phyloP scores from a whole-genome alignment of 805 yeast genomes.

The Saccharomycopsis guyanensis region DNA sequence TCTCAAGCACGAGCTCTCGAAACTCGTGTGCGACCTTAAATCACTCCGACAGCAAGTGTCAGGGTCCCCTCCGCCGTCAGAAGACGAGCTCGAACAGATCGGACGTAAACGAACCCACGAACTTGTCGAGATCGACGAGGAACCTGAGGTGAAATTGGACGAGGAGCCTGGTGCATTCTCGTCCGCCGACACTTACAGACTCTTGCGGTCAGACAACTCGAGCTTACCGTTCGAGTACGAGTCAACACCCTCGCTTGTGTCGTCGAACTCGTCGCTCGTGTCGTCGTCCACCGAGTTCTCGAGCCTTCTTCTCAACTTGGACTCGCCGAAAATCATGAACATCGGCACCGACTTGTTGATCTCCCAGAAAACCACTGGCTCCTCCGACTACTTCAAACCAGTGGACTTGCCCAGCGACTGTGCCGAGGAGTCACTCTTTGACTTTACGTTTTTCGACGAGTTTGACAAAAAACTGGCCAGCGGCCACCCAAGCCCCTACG shows the following conservation, averaged over 20 bases:
- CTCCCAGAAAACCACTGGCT: background rate
- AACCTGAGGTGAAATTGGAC: background rate
- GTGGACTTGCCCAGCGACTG: background rate
- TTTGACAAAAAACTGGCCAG: background rate
- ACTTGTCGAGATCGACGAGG: slow-evolving; percentile 13
- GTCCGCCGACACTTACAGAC: background rate
- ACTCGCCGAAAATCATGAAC: background rate
- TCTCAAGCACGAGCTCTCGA: slow-evolving; percentile 37
- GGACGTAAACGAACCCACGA: slow-evolving; percentile 21
- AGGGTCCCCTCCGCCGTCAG: slow-evolving; percentile 2
- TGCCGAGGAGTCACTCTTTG: background rate
- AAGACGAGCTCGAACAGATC: slow-evolving; percentile 10
- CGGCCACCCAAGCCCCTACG: background rate
- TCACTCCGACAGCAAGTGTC: slow-evolving; percentile 25
- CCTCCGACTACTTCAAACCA: background rate
- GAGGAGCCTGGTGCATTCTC: background rate
- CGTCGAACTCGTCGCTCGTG: slow-evolving; percentile 6
- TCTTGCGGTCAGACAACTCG: too few species aligned
- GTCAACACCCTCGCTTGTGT: slow-evolving; percentile 7
- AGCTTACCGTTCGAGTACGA: background rate
- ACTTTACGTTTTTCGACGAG: background rate
- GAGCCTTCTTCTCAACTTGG: slow-evolving; percentile 7
- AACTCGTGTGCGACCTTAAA: slow-evolving; percentile 38
- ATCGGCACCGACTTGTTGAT: background rate
- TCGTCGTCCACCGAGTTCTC: slow-evolving; percentile 2